These are phyloP conservation scores for Lodderomyces parapsilosis DNA, from an alignment of 1,139 yeast genomes.

Conservation along the genomic window DNA sequence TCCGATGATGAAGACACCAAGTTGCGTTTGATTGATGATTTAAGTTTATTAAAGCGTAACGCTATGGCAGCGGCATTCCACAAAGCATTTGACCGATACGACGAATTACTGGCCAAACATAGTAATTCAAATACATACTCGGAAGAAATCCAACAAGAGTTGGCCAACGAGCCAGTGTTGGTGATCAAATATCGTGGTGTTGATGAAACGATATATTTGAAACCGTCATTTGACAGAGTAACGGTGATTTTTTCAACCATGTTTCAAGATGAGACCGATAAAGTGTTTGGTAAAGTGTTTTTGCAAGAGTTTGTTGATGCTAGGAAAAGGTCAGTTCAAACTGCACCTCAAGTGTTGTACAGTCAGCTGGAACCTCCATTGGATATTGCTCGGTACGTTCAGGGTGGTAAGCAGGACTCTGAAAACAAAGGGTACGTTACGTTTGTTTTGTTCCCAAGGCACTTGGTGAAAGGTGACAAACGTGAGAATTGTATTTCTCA, in stretches of 20 bases:
- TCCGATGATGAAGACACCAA: conserved; percentile 43
- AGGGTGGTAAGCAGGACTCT: conserved; percentile 21
- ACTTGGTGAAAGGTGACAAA: conserved; percentile 65
- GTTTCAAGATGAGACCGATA: conserved; percentile 96
- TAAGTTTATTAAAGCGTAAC: conserved; percentile 78
- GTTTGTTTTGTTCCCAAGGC: conserved; percentile 74
- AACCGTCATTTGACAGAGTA: conserved; percentile 93
- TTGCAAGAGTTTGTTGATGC: conserved; percentile 97
- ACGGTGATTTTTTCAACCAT: conserved; percentile 94
- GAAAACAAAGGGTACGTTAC: conserved; percentile 73
- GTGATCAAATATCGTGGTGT: conserved; percentile 81
- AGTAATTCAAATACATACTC: conserved; percentile 47
- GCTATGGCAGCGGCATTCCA: conserved; percentile 93
- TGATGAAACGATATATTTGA: conserved; percentile 85
- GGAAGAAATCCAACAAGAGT: conserved; percentile 50
- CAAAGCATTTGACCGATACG: conserved; percentile 77
- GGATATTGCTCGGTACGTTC: conserved; percentile 58
- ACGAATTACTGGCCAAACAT: conserved; percentile 58
- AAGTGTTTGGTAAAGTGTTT: conserved; percentile 90
- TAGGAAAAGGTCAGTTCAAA: conserved; percentile 91
- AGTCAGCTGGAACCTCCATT: conserved; percentile 91
- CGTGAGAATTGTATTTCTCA: conserved; percentile 85
- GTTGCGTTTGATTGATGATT: conserved; percentile 53
- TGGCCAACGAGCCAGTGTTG: conserved; percentile 58
- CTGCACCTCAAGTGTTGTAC: conserved; percentile 96